These are phyloP conservation scores for Colletotrichum sojae DNA, from an alignment of 2,329 filamentous ascomycete species.

Conservation along the genomic window DNA sequence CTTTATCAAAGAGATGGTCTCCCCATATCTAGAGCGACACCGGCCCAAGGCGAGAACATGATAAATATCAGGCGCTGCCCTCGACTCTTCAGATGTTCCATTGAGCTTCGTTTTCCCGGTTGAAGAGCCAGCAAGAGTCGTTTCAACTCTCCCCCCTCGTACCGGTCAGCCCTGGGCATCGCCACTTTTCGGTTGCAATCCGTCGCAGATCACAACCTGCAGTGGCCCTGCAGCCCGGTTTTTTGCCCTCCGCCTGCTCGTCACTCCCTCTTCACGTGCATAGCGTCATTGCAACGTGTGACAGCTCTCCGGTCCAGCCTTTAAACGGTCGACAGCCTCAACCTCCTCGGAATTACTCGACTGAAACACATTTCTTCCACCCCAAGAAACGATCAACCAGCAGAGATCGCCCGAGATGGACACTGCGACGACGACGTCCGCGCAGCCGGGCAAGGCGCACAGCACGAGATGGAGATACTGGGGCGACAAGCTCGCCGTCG, in stretches of 20 bases:
- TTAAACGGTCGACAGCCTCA: constrained; percentile 5
- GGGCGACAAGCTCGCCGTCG: constrained; percentile 77
- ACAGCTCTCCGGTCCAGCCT: constrained; percentile 4
- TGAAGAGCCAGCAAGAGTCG: constrained; percentile 8
- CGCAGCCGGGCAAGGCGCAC: constrained; percentile 44
- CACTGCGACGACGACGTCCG: constrained; percentile 38
- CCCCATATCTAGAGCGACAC: constrained; percentile 23
- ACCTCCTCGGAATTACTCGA: neutral
- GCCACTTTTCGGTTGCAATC: constrained; percentile 21
- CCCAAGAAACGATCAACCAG: neutral
- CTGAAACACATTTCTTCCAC: neutral
- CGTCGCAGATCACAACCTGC: constrained; percentile 32
- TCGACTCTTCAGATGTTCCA: neutral
- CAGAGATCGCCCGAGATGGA: constrained; percentile 14
- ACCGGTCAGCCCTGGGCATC: constrained; percentile 24
- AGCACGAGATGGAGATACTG: constrained; percentile 58
- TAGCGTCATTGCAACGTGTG: constrained; percentile 35
- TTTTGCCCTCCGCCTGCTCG: neutral
- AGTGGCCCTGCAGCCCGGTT: constrained; percentile 19
- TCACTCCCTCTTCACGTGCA: constrained; percentile 26
- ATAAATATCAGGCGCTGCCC: constrained; percentile 36
- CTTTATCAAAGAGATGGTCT: constrained; percentile 26
- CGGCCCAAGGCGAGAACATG: neutral
- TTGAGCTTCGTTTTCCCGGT: neutral
- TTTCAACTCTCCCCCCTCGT: neutral